phyloP scores from a whole-genome alignment of 2,329 filamentous ascomycete genomes.

The Ophiosphaerella herpotricha region DNA sequence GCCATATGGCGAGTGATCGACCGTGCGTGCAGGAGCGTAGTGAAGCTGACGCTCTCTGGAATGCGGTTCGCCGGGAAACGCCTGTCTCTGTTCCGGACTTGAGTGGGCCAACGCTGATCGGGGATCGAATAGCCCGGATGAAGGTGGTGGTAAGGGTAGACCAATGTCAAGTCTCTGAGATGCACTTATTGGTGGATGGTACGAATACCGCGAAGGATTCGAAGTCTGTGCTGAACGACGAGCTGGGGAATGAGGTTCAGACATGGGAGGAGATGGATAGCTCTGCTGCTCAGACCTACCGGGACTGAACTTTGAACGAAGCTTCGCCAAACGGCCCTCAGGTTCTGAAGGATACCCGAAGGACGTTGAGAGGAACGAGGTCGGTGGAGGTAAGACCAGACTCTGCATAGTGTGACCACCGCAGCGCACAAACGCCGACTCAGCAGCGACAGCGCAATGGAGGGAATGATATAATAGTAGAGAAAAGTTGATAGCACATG shows the following conservation, averaged over 20 bases:
- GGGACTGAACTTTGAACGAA: constrained; percentile 42
- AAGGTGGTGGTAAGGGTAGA: constrained; percentile 31
- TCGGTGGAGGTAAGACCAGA: constrained; percentile 46
- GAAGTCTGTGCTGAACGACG: constrained; percentile 42
- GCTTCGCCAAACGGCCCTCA: constrained; percentile 41
- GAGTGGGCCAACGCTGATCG: constrained; percentile 25
- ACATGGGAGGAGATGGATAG: constrained; percentile 59
- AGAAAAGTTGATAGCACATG: constrained; percentile 17
- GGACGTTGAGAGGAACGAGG: constrained; percentile 42
- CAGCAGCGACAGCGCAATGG: constrained; percentile 40
- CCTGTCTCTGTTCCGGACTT: constrained; percentile 28
- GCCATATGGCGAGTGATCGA: constrained; percentile 33
- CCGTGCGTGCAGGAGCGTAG: constrained; percentile 30
- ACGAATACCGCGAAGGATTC: constrained; percentile 37
- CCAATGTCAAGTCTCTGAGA: constrained; percentile 29
- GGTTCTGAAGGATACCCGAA: constrained; percentile 45
- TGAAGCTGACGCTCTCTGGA: constrained; percentile 26
- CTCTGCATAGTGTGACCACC: constrained; percentile 49
- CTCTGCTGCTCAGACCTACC: constrained; percentile 40
- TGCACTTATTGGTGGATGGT: constrained; percentile 26
- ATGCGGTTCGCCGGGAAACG: constrained; percentile 39
- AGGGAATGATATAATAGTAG: constrained; percentile 19
- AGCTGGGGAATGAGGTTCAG: constrained; percentile 53
- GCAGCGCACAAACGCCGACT: constrained; percentile 42
- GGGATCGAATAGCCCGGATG: constrained; percentile 31